Evolutionary conservation across 768 basidiomycete species (phyloP), one percentile per base, ranked within the genome.

Genomic region (Chlorophyllum brunneum): DNA sequence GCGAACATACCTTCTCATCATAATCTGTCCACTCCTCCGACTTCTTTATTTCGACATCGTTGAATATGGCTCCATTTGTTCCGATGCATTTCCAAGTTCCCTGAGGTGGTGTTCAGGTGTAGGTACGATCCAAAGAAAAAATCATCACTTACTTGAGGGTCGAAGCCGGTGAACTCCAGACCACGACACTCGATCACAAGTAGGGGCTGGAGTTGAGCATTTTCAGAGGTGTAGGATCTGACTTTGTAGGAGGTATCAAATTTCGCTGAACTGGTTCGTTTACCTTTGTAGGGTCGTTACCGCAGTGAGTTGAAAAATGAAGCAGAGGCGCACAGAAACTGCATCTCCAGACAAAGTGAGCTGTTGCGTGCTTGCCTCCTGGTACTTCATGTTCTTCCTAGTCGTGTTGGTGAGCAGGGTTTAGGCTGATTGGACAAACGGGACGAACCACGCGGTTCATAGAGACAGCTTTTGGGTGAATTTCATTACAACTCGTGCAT

Each of bases 1-100:
- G 13, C 1, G n/a, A 27, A 30, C 68, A 38, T 55, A 86, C 92
- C 79, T 93, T 92, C 66, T 95, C 92, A 58, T 95, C 92, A 58
- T 95, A 95, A 60, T 94, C 92, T 10, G 74, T 80, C 93, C 93
- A 95, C 64, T 85, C 82, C 2, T 74, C 79, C n/a, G n/a, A n/a
- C 23, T 85, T 82, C 26, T 65, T 65, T 36, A 91, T 70, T 27
- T 85, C 82, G n/a, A 90, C 75, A 2, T 90, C 81, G 7, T 69
- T 42, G 61, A 94, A 94, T 3, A 64, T 49, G 0, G 78, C 78
- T 5, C 79, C 78, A 1, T 73, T 78, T 3, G 63, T 64, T 5
- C 93, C 92, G 37, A 74, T 73, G 58, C 88, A 91, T 60, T 76
- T 81, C 92, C 92, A 95, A 1, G 60, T 68, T 0, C 92, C 92